Conservation (phyloP, 352 stramenopile species). For the Globisporangium echinulatum region DNA sequence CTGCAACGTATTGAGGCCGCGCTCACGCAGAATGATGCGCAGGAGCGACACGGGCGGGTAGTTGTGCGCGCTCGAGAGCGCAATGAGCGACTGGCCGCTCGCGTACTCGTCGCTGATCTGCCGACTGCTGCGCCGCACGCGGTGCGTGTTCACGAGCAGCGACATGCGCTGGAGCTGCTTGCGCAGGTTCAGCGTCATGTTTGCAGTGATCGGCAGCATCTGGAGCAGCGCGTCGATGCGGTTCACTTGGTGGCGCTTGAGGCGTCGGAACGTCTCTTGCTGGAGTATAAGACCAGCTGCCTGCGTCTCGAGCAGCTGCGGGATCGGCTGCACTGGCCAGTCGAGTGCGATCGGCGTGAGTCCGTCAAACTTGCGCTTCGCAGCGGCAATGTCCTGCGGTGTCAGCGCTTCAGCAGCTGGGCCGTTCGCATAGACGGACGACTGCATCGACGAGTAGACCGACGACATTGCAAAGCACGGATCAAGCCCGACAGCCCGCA, state of each 20-base stretch:
- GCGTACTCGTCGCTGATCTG: slow-evolving; percentile 69
- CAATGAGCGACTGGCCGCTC: slow-evolving; percentile 69
- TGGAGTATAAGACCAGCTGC: slow-evolving; percentile 72
- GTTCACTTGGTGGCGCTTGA: slow-evolving; percentile 78
- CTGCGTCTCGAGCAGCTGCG: slow-evolving; percentile 78
- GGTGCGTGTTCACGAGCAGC: slow-evolving; percentile 81
- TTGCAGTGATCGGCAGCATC: slow-evolving; percentile 83
- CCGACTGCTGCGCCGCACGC: slow-evolving; percentile 49
- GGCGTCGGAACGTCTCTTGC: slow-evolving; percentile 79
- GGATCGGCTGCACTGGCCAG: slow-evolving; percentile 72
- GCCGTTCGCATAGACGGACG: slow-evolving; percentile 61
- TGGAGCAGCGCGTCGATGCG: slow-evolving; percentile 75
- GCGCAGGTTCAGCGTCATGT: slow-evolving; percentile 82
- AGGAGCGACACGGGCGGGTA: slow-evolving; percentile 82
- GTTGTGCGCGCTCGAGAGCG: slow-evolving; percentile 66
- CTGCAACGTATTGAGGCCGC: slow-evolving; percentile 50
- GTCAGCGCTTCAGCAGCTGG: slow-evolving; percentile 43
- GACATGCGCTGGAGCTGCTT: slow-evolving; percentile 85
- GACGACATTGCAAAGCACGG: slow-evolving; percentile 84
- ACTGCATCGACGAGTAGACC: slow-evolving; percentile 79
- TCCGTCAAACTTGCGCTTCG: slow-evolving; percentile 57
- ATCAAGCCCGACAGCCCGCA: slow-evolving; percentile 74
- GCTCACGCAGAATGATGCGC: slow-evolving; percentile 68
- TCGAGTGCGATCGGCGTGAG: slow-evolving; percentile 46
- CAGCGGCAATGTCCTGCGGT: slow-evolving; percentile 35